phyloP scores from a whole-genome alignment of 768 basidiomycete species.

The Panaeolus cyanescens region DNA sequence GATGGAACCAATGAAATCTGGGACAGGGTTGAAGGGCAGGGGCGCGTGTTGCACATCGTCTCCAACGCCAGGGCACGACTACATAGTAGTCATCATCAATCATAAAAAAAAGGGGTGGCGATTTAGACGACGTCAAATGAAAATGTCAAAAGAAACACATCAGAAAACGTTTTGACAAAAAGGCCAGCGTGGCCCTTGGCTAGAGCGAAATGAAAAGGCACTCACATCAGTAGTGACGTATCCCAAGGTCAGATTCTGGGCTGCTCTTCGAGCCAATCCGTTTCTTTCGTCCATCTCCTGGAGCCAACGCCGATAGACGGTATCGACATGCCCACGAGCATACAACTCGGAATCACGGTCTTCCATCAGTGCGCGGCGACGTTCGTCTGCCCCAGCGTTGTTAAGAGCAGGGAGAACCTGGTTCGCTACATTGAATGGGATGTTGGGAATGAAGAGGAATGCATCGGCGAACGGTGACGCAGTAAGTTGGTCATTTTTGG shows the following conservation, averaged over 20 bases:
- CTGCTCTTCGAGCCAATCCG: constrained; percentile 40
- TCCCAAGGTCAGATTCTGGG: constrained; percentile 62
- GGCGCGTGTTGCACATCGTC: constrained; percentile 73
- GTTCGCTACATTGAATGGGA: constrained; percentile 52
- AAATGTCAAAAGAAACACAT: not conserved
- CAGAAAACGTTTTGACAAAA: not conserved
- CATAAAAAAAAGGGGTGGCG: not conserved
- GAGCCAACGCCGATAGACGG: constrained; percentile 57
- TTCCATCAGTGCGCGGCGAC: constrained; percentile 32
- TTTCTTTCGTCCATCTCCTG: constrained; percentile 49
- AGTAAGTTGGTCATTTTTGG: constrained; percentile 80
- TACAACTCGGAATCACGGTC: constrained; percentile 41
- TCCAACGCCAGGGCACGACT: constrained; percentile 74
- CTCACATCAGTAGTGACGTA: constrained; percentile 75
- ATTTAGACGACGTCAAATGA: not conserved
- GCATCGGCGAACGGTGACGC: constrained; percentile 68
- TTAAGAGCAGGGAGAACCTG: constrained; percentile 58
- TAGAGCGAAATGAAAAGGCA: not conserved
- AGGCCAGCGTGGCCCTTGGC: not conserved
- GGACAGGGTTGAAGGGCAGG: constrained; percentile 53
- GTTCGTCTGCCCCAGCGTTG: constrained; percentile 39
- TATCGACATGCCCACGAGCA: constrained; percentile 50
- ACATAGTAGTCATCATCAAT: not conserved
- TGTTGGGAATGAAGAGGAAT: constrained; percentile 62
- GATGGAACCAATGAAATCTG: constrained; percentile 60